Percentiles rank a stretch among this genome's conserved stretches.
Evolutionary conservation across 805 yeast species (phyloP).

Genomic region (Lachancea mirantina): DNA sequence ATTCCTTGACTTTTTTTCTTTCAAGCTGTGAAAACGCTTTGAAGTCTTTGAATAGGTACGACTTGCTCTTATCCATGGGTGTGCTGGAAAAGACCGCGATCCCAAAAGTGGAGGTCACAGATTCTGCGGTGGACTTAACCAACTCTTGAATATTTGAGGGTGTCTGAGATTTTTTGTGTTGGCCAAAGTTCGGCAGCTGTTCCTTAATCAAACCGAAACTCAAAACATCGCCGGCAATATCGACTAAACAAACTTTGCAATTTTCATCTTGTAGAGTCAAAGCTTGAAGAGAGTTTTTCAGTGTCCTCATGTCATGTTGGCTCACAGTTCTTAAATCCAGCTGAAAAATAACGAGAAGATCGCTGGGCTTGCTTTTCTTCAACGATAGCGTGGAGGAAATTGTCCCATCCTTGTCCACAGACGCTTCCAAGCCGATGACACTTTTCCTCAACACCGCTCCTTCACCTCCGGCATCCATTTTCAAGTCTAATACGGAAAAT

Average conservation of each 20-base stretch:
- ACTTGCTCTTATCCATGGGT: constrained; percentile 19
- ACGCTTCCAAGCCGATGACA: constrained; percentile 6
- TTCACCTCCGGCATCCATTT: constrained; percentile 13
- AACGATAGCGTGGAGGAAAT: constrained; percentile 26
- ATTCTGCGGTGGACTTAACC: too few relatives aligned
- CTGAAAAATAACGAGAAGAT: constrained; percentile 25
- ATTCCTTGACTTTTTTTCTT: constrained; percentile 20
- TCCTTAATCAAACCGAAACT: constrained; percentile 2
- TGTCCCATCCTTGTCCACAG: constrained; percentile 17
- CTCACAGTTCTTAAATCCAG: constrained; percentile 16
- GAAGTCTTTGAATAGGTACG: constrained; percentile 22
- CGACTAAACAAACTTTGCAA: constrained; percentile 19
- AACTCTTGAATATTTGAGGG: constrained; percentile 16
- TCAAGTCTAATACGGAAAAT: constrained; percentile 9
- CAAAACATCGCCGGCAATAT: constrained; percentile 15
- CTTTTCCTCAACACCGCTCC: constrained; percentile 22
- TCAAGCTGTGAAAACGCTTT: constrained; percentile 13
- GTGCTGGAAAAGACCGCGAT: constrained; percentile 23
- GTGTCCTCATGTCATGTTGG: constrained; percentile 8
- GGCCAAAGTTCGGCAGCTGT: background rate
- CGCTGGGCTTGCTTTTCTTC: constrained; percentile 22
- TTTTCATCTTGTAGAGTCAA: constrained; percentile 14
- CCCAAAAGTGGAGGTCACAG: constrained; percentile 13
- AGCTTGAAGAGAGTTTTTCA: constrained; percentile 23
- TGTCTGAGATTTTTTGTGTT: too few relatives aligned